A percentile compares a stretch with the other conserved stretches of the same genome.
Evolutionary conservation across 305 asterid species (phyloP).

Genomic region (Fraxinus angustifolia): DNA sequence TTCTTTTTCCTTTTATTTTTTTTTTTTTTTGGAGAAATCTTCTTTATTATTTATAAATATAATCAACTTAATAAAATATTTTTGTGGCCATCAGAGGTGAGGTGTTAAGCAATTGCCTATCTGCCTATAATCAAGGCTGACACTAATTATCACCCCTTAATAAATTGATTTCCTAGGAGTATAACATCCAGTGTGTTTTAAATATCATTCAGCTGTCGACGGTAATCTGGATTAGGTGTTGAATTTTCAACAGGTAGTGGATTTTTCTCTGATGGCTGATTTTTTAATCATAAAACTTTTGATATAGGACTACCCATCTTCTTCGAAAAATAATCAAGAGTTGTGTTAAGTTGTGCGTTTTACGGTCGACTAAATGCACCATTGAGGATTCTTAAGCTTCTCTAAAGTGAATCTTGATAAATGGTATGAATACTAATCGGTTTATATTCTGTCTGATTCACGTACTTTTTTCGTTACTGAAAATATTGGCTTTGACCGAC

Average conservation of each 20-base stretch:
- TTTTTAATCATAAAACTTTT: neutral
- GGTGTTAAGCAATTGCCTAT: neutral
- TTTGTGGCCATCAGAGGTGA: neutral
- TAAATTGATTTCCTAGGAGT: neutral
- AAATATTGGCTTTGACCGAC: conserved; percentile 21
- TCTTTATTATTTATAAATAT: too few species aligned
- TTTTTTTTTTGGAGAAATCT: too few species aligned
- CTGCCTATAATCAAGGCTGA: neutral
- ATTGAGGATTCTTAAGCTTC: neutral
- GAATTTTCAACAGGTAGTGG: neutral
- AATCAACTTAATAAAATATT: too few species aligned
- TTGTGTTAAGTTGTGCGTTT: neutral
- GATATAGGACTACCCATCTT: neutral
- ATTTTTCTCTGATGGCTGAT: neutral
- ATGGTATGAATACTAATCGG: neutral
- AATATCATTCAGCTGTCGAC: too few species aligned
- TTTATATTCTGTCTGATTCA: neutral
- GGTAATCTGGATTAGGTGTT: neutral
- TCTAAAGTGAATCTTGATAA: neutral
- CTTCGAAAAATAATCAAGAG: neutral
- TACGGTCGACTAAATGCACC: neutral
- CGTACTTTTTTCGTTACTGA: neutral
- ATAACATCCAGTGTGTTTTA: neutral
- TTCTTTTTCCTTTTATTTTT: too few species aligned
- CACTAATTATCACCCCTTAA: neutral